Percentiles rank a stretch among this genome's conserved stretches.
These are phyloP conservation scores for Graphilbum ipis-grandicollis DNA, from an alignment of 2,329 filamentous ascomycete genomes.

Conservation along the genomic window DNA sequence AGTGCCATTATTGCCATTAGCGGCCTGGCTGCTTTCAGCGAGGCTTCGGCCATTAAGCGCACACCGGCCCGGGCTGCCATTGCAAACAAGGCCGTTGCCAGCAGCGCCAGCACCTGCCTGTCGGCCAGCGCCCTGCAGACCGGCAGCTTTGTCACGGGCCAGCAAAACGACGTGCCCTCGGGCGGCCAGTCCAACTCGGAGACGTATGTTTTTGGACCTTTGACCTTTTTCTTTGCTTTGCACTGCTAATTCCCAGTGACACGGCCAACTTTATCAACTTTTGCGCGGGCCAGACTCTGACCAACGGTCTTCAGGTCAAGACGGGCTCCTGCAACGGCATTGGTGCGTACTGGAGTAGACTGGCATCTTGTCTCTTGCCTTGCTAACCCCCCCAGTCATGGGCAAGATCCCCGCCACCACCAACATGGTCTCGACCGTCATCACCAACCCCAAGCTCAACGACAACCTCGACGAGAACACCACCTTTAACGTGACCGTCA, in stretches of 20 bases:
- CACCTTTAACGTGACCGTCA: constrained; percentile 35
- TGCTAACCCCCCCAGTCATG: constrained; percentile 26
- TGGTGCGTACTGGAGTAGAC: constrained; percentile 31
- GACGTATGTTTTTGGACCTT: constrained; percentile 25
- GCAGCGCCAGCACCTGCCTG: constrained; percentile 16
- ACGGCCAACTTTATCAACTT: constrained; percentile 48
- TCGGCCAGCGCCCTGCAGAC: constrained; percentile 27
- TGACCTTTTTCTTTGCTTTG: no score
- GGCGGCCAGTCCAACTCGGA: constrained; percentile 32
- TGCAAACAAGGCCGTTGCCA: not conserved
- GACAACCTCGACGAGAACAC: constrained; percentile 27
- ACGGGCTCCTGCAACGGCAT: constrained; percentile 48
- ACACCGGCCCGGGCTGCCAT: constrained; percentile 9
- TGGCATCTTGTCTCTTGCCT: not conserved
- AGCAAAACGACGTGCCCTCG: constrained; percentile 20
- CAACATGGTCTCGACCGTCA: constrained; percentile 40
- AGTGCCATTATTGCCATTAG: constrained; percentile 28
- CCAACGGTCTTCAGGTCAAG: constrained; percentile 41
- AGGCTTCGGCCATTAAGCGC: constrained; percentile 25
- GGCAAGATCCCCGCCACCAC: constrained; percentile 37
- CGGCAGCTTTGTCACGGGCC: constrained; percentile 30
- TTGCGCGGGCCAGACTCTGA: constrained; percentile 35
- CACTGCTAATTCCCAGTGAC: no score
- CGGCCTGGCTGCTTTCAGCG: constrained; percentile 25
- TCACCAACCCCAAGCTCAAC: constrained; percentile 33